These are phyloP conservation scores for Phaeoacremonium minimum DNA, from an alignment of 2,329 filamentous ascomycete species.

Conservation along the genomic window DNA sequence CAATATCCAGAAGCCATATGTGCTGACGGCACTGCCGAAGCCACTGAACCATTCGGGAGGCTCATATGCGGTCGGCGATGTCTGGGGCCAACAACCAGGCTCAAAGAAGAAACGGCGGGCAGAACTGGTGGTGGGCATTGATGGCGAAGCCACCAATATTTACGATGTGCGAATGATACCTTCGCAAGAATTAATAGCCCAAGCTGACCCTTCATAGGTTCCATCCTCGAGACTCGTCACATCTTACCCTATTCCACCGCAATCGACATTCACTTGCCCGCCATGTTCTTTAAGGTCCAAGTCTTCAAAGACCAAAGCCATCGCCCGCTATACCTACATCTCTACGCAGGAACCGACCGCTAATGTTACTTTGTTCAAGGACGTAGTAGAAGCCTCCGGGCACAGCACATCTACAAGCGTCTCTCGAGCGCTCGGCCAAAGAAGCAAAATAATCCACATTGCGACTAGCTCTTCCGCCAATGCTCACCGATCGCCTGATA, in stretches of 20 bases:
- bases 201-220: slow-evolving; percentile 40
- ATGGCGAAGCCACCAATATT: slow-evolving; percentile 62
- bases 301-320: slow-evolving; percentile 38
- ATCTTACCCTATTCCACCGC: slow-evolving; percentile 63
- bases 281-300: slow-evolving; percentile 55
- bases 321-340: slow-evolving; percentile 57
- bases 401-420: slow-evolving; percentile 47
- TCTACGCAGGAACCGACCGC: slow-evolving; percentile 45
- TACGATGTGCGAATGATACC: slow-evolving; percentile 51
- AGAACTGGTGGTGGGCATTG: slow-evolving; percentile 57
- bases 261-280: slow-evolving; percentile 59
- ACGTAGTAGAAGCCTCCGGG: slow-evolving; percentile 45
- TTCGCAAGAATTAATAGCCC: slow-evolving; percentile 4
- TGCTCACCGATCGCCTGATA: slow-evolving; percentile 5
- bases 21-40: slow-evolving; percentile 54
- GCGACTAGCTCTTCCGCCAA: slow-evolving; percentile 24
- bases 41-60: slow-evolving; percentile 49
- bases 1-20: slow-evolving; percentile 60
- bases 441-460: slow-evolving; percentile 36
- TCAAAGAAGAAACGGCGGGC: slow-evolving; percentile 59
- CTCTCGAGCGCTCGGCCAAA: slow-evolving; percentile 35
- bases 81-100: slow-evolving; percentile 54
- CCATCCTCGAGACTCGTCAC: slow-evolving; percentile 58
- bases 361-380: slow-evolving; percentile 56
- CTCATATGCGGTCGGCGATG: slow-evolving; percentile 54